These are phyloP conservation scores for Globisporangium sylvaticum DNA, from an alignment of 352 stramenopile genomes.

Conservation along the genomic window DNA sequence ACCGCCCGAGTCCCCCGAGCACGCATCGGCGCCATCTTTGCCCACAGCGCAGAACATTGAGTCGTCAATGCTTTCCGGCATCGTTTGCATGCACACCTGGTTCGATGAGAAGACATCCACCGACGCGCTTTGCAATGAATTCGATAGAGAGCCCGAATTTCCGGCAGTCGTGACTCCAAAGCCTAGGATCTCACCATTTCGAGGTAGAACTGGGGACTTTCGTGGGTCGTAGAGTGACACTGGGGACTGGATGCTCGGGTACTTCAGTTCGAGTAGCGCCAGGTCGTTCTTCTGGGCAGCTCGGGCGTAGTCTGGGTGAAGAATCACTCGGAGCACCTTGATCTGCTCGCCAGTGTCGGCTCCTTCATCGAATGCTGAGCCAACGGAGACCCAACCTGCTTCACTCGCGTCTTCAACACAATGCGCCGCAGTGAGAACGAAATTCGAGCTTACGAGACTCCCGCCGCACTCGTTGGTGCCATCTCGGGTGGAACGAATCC, in stretches of 20 bases:
- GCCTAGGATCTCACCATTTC: neutral
- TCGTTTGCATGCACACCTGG: neutral
- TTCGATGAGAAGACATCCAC: neutral
- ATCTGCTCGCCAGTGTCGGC: neutral
- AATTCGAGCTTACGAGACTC: neutral
- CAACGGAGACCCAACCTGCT: neutral
- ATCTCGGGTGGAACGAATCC: neutral
- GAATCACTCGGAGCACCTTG: neutral
- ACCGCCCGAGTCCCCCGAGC: constrained; percentile 2
- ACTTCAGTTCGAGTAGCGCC: constrained; percentile 1
- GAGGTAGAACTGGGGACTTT: neutral
- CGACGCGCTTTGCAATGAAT: neutral
- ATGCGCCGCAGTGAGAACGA: constrained; percentile 2
- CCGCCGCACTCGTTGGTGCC: constrained; percentile 1
- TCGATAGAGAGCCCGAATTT: neutral
- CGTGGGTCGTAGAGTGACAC: neutral
- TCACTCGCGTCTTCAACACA: neutral
- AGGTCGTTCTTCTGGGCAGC: neutral
- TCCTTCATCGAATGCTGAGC: neutral
- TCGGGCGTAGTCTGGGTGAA: neutral
- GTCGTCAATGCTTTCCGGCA: neutral
- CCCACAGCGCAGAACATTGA: constrained; percentile 6
- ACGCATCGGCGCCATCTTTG: neutral
- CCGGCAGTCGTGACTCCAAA: neutral
- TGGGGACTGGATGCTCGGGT: neutral